Evolutionary conservation across 2,329 filamentous ascomycete genomes (phyloP).

Genomic region (Kalmusia sp.): DNA sequence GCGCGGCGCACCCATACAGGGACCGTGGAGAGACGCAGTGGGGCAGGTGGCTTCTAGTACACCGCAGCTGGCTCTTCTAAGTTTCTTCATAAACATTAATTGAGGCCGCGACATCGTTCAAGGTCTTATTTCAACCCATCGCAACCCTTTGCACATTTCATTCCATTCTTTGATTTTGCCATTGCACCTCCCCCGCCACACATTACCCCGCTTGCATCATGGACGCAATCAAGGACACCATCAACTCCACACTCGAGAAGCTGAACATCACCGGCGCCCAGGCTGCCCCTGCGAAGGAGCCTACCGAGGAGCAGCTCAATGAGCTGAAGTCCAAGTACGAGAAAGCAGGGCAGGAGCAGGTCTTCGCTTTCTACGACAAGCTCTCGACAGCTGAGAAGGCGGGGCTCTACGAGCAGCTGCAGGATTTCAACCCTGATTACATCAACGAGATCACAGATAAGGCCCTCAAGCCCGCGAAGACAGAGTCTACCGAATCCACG

Average conservation of each 20-base stretch:
- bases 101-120: conserved; percentile 19
- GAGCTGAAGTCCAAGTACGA: conserved; percentile 75
- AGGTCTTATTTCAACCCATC: conserved; percentile 7
- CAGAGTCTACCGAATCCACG: conserved; percentile 59
- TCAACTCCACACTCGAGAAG: conserved; percentile 52
- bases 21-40: conserved; percentile 33
- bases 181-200: conserved; percentile 15
- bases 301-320: conserved; percentile 70
- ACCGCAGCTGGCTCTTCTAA: conserved; percentile 26
- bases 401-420: conserved; percentile 80
- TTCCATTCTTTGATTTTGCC: conserved; percentile 5
- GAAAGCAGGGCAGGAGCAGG: conserved; percentile 78
- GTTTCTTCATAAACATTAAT: conserved; percentile 25
- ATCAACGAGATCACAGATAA: conserved; percentile 87
- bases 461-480: conserved; percentile 78
- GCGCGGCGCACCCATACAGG: conserved; percentile 31
- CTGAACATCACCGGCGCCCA: conserved; percentile 47
- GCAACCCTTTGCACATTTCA: conserved; percentile 15
- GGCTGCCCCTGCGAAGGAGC: conserved; percentile 54
- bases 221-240: conserved; percentile 50
- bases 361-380: conserved; percentile 86
- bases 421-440: conserved; percentile 79
- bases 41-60: conserved; percentile 34
- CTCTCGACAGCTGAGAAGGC: conserved; percentile 77
- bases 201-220: conserved; percentile 46